Conservation (phyloP, 1,284 basidiomycete genomes). For the Fomitopsis schrenkii region DNA sequence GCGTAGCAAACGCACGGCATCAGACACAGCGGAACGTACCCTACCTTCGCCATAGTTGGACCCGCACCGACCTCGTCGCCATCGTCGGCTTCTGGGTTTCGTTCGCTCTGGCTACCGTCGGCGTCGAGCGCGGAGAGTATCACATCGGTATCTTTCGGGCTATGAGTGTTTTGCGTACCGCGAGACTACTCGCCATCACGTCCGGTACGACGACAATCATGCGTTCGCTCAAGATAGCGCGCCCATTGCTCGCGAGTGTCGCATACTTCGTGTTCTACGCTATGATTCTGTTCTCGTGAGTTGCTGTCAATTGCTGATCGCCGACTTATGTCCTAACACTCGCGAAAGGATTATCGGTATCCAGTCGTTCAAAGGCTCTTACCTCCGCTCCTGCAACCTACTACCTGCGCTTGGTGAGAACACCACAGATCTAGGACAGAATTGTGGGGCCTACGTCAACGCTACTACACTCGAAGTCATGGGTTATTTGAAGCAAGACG, state of each 20-base stretch:
- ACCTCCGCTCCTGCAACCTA: conserved; percentile 63
- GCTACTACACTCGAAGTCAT: conserved; percentile 41
- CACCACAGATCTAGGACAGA: conserved; percentile 46
- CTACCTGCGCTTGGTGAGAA: conserved; percentile 46
- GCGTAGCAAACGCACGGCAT: conserved; percentile 48
- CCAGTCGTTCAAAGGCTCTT: conserved; percentile 85
- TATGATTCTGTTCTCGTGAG: conserved; percentile 83
- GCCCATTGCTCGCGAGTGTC: conserved; percentile 85
- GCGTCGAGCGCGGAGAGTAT: conserved; percentile 58
- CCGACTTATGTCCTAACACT: not conserved
- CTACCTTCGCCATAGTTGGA: conserved; percentile 93
- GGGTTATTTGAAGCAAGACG: conserved; percentile 45
- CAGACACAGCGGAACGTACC: conserved; percentile 67
- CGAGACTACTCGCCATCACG: conserved; percentile 84
- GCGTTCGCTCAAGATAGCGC: conserved; percentile 87
- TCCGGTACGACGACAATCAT: conserved; percentile 96
- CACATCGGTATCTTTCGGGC: conserved; percentile 91
- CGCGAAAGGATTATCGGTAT: conserved; percentile 77
- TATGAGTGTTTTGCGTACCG: conserved; percentile 82
- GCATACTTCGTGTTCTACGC: conserved; percentile 92
- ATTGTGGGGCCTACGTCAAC: conserved; percentile 81
- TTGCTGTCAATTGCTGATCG: conserved; percentile 7
- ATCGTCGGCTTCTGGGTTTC: conserved; percentile 81
- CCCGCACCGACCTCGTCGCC: conserved; percentile 86
- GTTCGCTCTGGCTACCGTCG: conserved; percentile 65